Conservation (phyloP, 139 green algal species). For the Edaphochlamys debaryana region DNA sequence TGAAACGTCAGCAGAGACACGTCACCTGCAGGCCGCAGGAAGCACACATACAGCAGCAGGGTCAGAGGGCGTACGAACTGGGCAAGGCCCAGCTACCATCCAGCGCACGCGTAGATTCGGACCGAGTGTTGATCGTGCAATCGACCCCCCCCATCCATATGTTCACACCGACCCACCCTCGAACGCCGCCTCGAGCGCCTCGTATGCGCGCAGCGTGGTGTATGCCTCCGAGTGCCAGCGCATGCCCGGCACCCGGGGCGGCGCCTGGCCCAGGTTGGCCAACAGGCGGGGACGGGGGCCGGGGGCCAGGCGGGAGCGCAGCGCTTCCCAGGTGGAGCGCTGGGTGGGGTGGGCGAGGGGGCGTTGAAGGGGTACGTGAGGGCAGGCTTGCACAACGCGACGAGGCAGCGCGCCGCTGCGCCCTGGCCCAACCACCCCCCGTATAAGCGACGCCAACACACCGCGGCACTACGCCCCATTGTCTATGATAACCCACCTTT, state of each 20-base stretch:
- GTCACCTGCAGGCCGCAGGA: background rate
- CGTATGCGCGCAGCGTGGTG: background rate
- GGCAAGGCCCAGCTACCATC: background rate
- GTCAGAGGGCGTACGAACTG: background rate
- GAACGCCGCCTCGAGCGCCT: constrained; percentile 11
- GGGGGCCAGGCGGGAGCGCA: background rate
- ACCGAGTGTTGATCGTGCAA: background rate
- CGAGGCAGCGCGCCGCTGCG: no score
- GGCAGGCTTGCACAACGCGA: no score
- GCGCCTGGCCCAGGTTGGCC: constrained; percentile 1
- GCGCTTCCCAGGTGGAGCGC: background rate
- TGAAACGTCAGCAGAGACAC: background rate
- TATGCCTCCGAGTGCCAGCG: background rate
- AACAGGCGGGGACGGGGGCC: background rate
- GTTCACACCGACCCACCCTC: background rate
- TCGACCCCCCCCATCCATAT: background rate
- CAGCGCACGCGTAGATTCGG: background rate
- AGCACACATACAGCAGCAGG: background rate
- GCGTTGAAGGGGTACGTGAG: no score
- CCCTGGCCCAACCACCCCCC: no score
- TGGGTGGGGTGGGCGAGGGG: background rate
- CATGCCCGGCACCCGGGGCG: background rate
- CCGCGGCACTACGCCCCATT: no score
- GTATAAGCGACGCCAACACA: no score
- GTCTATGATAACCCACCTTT: no score